phyloP scores from a whole-genome alignment of 495 filamentous ascomycete genomes.

The Aspergillus campestris region DNA sequence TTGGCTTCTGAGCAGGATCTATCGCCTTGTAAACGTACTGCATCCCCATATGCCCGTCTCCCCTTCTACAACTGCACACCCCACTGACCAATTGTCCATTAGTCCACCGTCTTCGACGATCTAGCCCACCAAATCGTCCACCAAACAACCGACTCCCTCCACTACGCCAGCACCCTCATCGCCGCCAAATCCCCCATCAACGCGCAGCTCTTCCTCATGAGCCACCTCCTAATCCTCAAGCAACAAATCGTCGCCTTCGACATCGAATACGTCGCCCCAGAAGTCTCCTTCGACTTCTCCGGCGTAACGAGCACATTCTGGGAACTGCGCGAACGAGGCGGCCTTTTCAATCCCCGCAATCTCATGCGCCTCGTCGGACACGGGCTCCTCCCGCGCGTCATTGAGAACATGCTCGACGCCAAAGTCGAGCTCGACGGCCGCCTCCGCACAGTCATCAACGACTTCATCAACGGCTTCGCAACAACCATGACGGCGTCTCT shows the following conservation, averaged over 20 bases:
- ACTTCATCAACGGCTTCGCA: constrained; percentile 59
- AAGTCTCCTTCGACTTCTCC: constrained; percentile 67
- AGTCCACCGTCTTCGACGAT: constrained; percentile 69
- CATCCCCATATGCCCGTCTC: constrained; percentile 1
- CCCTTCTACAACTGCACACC: constrained; percentile 11
- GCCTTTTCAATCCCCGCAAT: constrained; percentile 59
- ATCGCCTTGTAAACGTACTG: constrained; percentile 65
- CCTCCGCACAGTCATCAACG: constrained; percentile 67
- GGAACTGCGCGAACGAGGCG: constrained; percentile 60
- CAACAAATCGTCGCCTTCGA: constrained; percentile 88
- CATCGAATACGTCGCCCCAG: constrained; percentile 76
- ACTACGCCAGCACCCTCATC: constrained; percentile 42
- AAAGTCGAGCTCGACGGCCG: constrained; percentile 75
- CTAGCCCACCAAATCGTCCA: constrained; percentile 72
- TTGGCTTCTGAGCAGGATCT: constrained; percentile 76
- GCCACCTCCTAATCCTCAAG: constrained; percentile 83
- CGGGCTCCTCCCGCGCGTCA: constrained; percentile 50
- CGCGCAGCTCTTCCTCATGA: constrained; percentile 79
- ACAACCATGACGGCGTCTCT: constrained; percentile 47
- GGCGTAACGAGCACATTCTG: constrained; percentile 71
- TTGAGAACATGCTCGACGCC: constrained; percentile 65
- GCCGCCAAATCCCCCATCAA: constrained; percentile 51
- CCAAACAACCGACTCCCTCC: constrained; percentile 59
- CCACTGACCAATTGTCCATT: neutral
- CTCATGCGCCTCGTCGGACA: constrained; percentile 51